phyloP scores from a whole-genome alignment of 148 eudicot genomes.

The Camellia lanceoleosa region DNA sequence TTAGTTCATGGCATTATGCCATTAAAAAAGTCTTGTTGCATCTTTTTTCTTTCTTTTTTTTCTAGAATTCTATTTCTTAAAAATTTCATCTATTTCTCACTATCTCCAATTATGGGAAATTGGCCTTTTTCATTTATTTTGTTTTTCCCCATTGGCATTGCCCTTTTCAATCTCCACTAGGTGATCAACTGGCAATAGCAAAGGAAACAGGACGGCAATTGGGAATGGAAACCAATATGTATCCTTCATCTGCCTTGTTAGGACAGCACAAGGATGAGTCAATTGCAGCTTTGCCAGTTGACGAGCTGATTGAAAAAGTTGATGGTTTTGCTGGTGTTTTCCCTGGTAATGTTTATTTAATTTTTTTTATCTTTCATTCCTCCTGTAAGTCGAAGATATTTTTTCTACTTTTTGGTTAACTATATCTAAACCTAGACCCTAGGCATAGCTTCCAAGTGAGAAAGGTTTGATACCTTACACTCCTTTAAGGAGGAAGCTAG shows the following conservation, averaged over 20 bases:
- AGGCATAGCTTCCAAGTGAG: not conserved
- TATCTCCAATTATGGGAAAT: not conserved
- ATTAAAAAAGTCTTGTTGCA: not conserved
- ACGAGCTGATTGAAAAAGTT: slow-evolving; percentile 54
- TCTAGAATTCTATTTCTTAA: not conserved
- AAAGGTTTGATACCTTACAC: slow-evolving; percentile 12
- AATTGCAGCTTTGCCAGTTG: slow-evolving; percentile 43
- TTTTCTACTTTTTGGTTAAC: not conserved
- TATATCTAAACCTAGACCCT: not conserved
- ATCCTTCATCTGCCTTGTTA: slow-evolving; percentile 49
- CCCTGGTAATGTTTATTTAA: slow-evolving; percentile 37
- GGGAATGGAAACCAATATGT: slow-evolving; percentile 61
- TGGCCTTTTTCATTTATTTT: not conserved
- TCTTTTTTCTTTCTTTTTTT: not conserved
- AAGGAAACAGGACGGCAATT: slow-evolving; percentile 58
- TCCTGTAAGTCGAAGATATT: not conserved
- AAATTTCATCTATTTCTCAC: not conserved
- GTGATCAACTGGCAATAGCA: slow-evolving; percentile 54
- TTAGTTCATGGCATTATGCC: too few species aligned
- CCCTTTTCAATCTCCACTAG: slow-evolving; percentile 22
- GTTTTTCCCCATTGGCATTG: slow-evolving; percentile 3
- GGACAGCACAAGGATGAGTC: slow-evolving; percentile 48
- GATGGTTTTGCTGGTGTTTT: slow-evolving; percentile 63
- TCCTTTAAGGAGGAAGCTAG: not conserved
- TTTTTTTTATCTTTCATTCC: not conserved